Conservation (phyloP, 805 yeast genomes). For the Cephaloascus albidus region DNA sequence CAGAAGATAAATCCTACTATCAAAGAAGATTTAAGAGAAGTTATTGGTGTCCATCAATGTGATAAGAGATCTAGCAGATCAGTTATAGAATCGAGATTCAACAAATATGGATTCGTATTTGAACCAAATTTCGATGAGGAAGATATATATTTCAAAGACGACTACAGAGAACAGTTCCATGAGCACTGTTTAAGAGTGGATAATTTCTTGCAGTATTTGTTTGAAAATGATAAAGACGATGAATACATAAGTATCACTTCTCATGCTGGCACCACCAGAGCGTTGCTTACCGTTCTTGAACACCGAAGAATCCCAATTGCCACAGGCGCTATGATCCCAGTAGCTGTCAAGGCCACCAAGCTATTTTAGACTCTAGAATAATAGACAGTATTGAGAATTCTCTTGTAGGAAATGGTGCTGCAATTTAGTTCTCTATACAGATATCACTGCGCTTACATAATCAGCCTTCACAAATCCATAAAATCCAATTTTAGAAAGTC, state of each 20-base stretch:
- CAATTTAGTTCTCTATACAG: too few relatives aligned
- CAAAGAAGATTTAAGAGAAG: slow-evolving; percentile 48
- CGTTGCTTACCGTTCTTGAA: slow-evolving; percentile 37
- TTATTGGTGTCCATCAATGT: slow-evolving; percentile 50
- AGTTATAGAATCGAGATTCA: slow-evolving; percentile 26
- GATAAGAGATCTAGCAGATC: slow-evolving; percentile 41
- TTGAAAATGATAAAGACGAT: slow-evolving; percentile 8
- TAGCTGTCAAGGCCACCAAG: slow-evolving; percentile 44
- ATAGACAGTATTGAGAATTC: too few relatives aligned
- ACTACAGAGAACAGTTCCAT: slow-evolving; percentile 35
- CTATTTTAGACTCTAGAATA: too few relatives aligned
- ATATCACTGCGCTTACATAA: too few relatives aligned
- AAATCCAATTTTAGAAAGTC: too few relatives aligned
- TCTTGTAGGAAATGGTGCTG: too few relatives aligned
- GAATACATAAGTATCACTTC: slow-evolving; percentile 39
- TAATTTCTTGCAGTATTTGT: slow-evolving; percentile 23
- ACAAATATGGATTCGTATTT: slow-evolving; percentile 28
- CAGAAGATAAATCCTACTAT: slow-evolving; percentile 14
- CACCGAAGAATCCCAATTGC: slow-evolving; percentile 52
- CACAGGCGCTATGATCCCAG: slow-evolving; percentile 60
- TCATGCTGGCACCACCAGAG: slow-evolving; percentile 52
- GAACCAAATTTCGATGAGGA: slow-evolving; percentile 37
- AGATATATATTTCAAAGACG: slow-evolving; percentile 35
- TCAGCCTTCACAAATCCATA: too few relatives aligned
- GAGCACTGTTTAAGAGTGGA: slow-evolving; percentile 44